These are phyloP conservation scores for Mycena rosella DNA, from an alignment of 768 basidiomycete genomes.

Conservation along the genomic window DNA sequence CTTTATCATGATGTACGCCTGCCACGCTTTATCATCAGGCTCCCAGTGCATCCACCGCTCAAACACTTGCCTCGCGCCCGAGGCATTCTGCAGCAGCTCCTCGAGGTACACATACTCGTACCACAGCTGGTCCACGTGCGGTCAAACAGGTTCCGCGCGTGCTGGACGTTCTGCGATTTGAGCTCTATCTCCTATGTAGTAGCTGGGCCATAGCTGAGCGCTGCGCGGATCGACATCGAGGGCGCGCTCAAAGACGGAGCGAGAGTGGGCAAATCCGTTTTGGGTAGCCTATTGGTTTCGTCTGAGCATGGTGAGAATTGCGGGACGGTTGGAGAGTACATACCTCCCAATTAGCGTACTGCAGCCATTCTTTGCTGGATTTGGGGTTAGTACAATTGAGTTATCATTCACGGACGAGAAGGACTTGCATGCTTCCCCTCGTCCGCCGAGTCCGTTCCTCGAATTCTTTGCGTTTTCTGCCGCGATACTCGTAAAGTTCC, in stretches of 20 bases:
- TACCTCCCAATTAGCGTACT: slow-evolving; percentile 90
- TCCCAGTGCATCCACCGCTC: slow-evolving; percentile 99
- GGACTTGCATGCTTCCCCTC: slow-evolving; percentile 76
- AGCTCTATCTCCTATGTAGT: slow-evolving; percentile 99
- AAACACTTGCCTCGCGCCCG: slow-evolving; percentile 97
- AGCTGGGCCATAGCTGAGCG: slow-evolving; percentile 92
- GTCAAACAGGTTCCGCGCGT: slow-evolving; percentile 97
- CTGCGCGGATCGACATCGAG: slow-evolving; percentile 94
- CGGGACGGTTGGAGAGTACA: slow-evolving; percentile 32
- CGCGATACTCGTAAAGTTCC: slow-evolving; percentile 89
- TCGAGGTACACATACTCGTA: slow-evolving; percentile 99
- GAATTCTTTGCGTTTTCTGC: slow-evolving; percentile 93
- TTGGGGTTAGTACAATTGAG: slow-evolving; percentile 23
- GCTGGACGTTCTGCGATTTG: slow-evolving; percentile 97
- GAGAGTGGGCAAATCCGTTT: slow-evolving; percentile 94
- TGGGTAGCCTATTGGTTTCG: slow-evolving; percentile 79
- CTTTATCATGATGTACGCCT: slow-evolving; percentile 99
- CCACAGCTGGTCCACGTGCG: slow-evolving; percentile 98
- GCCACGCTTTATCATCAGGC: slow-evolving; percentile 99
- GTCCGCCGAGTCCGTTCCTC: slow-evolving; percentile 89
- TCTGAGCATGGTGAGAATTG: slow-evolving; percentile 13
- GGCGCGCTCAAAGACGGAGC: slow-evolving; percentile 97
- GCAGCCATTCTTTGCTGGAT: slow-evolving; percentile 85
- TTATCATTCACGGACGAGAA: not conserved
- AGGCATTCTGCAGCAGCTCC: slow-evolving; percentile 94